A percentile compares a stretch with the other conserved stretches of the same genome.
These are phyloP conservation scores for Penicillium waksmanii DNA, from an alignment of 495 filamentous ascomycete genomes.

Conservation along the genomic window DNA sequence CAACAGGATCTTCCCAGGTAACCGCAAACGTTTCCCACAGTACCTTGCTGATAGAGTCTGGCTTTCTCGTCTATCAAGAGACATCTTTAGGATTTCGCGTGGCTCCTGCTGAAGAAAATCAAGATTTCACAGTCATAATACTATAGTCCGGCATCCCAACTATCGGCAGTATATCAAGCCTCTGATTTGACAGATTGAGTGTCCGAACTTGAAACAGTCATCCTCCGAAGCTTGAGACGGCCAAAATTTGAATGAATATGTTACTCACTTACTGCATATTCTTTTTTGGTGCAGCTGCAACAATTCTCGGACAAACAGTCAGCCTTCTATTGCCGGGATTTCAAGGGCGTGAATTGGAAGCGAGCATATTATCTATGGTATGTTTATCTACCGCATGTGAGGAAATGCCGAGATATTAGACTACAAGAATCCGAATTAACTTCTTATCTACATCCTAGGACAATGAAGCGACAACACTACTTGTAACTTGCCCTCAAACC, in stretches of 20 bases:
- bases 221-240: not conserved
- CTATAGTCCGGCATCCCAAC: not conserved
- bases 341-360: not conserved
- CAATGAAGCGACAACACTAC: not conserved
- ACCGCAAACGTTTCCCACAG: no score
- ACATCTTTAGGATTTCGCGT: no score
- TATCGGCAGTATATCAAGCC: not conserved
- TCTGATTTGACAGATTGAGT: not conserved
- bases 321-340: not conserved
- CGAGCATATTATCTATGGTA: not conserved
- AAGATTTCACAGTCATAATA: no score
- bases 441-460: not conserved
- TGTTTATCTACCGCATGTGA: not conserved
- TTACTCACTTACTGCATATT: not conserved
- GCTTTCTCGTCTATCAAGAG: no score
- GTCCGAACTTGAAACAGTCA: not conserved
- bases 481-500: not conserved
- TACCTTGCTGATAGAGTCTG: no score
- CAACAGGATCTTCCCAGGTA: no score
- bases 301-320: not conserved
- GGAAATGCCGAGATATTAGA: no score
- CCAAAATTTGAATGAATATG: not conserved
- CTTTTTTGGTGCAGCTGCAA: not conserved
- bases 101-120: no score
- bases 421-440: not conserved